Conservation (phyloP, 2,329 filamentous ascomycete genomes). For the Zalaria obscura region DNA sequence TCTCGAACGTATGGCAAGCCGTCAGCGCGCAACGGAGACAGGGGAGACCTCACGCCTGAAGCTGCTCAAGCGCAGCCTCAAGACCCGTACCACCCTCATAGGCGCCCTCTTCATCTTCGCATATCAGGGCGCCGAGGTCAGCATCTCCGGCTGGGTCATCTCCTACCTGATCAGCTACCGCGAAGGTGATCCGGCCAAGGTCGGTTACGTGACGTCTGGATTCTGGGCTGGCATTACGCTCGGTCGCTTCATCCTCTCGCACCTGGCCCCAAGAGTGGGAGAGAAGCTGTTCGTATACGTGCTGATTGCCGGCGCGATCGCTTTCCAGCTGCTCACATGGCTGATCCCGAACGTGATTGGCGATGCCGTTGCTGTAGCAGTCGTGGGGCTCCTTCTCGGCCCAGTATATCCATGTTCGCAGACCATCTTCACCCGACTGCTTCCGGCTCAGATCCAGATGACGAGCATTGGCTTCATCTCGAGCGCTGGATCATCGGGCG, state of each 20-base stretch:
- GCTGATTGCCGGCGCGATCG: constrained; percentile 45
- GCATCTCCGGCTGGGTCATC: constrained; percentile 75
- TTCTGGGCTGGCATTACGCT: constrained; percentile 41
- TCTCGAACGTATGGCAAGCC: constrained; percentile 28
- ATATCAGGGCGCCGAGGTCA: constrained; percentile 76
- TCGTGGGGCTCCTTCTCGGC: constrained; percentile 63
- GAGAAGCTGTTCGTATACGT: constrained; percentile 55
- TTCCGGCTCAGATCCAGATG: constrained; percentile 46
- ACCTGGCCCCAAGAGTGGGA: constrained; percentile 51
- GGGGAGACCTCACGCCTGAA: constrained; percentile 33
- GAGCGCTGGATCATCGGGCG: constrained; percentile 55
- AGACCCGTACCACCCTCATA: constrained; percentile 48
- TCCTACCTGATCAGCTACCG: constrained; percentile 67
- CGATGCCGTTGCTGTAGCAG: constrained; percentile 31
- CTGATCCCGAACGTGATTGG: constrained; percentile 57
- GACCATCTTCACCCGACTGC: constrained; percentile 45
- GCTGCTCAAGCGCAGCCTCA: constrained; percentile 35
- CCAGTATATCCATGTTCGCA: constrained; percentile 66
- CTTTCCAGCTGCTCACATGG: constrained; percentile 69
- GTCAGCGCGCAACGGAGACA: constrained; percentile 18
- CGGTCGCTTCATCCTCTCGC: constrained; percentile 52
- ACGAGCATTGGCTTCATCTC: constrained; percentile 54
- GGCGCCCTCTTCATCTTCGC: constrained; percentile 73
- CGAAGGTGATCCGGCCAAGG: constrained; percentile 51
- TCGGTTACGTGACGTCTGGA: constrained; percentile 66